Conservation (phyloP, 345 rosid species). For the Kandelia obovata region DNA sequence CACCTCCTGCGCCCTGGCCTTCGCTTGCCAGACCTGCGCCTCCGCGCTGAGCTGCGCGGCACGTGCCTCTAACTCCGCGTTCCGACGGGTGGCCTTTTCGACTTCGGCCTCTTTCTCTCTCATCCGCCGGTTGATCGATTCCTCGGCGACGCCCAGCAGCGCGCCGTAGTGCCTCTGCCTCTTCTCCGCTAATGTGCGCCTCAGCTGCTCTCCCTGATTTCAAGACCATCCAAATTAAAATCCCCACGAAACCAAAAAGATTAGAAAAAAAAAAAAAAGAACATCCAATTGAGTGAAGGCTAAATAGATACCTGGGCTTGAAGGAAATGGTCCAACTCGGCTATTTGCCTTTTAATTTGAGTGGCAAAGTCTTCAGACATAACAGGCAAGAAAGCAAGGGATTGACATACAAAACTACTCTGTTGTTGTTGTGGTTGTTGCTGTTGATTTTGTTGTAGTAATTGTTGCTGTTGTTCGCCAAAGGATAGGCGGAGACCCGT, state of each 20-base stretch:
- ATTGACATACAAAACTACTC: slow-evolving; percentile 22
- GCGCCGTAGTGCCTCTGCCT: slow-evolving; percentile 69
- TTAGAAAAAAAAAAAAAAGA: background rate
- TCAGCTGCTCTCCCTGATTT: slow-evolving; percentile 66
- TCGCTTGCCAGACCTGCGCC: slow-evolving; percentile 82
- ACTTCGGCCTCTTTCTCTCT: slow-evolving; percentile 68
- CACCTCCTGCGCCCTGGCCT: slow-evolving; percentile 74
- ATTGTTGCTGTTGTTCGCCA: slow-evolving; percentile 44
- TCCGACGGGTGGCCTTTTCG: slow-evolving; percentile 68
- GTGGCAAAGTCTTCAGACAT: slow-evolving; percentile 50
- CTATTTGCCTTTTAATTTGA: slow-evolving; percentile 64
- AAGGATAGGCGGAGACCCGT: slow-evolving; percentile 76
- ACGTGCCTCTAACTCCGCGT: slow-evolving; percentile 79
- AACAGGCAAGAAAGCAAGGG: slow-evolving; percentile 34
- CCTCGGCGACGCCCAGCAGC: slow-evolving; percentile 69
- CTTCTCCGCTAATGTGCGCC: slow-evolving; percentile 70
- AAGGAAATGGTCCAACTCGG: slow-evolving; percentile 71
- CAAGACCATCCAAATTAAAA: background rate
- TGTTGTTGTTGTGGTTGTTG: slow-evolving; percentile 34
- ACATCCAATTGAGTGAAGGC: slow-evolving; percentile 3
- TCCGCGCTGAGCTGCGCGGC: slow-evolving; percentile 74
- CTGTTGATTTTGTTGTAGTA: slow-evolving; percentile 22
- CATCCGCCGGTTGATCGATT: slow-evolving; percentile 48
- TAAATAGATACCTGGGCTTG: slow-evolving; percentile 58
- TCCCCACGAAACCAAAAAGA: background rate